Percentiles rank a stretch among this genome's conserved stretches.
phyloP scores from a whole-genome alignment of 805 yeast genomes.

The Dipodascopsis uninucleata region DNA sequence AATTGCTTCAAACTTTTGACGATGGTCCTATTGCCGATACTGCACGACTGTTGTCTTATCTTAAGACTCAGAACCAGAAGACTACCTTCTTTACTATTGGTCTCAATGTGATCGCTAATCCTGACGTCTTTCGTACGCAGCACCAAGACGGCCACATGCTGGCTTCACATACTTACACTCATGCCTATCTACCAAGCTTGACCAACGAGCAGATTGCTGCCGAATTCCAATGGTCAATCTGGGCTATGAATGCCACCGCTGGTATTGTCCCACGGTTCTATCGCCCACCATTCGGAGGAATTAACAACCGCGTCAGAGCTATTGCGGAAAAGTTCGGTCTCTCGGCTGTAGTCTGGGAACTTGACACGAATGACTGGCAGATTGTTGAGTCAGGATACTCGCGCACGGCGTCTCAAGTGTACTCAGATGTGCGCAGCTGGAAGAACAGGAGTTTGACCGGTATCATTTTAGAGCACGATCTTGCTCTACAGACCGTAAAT shows the following conservation, averaged over 20 bases:
- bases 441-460: slow-evolving; percentile 45
- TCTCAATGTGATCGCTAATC: slow-evolving; percentile 68
- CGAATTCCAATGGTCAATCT: slow-evolving; percentile 88
- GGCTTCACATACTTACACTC: slow-evolving; percentile 92
- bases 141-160: slow-evolving; percentile 65
- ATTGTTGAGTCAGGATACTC: slow-evolving; percentile 48
- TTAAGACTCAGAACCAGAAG: slow-evolving; percentile 43
- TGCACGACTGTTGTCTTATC: slow-evolving; percentile 48
- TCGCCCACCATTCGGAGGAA: slow-evolving; percentile 94
- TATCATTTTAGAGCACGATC: slow-evolving; percentile 84
- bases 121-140: slow-evolving; percentile 63
- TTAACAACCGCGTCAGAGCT: slow-evolving; percentile 78
- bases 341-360: slow-evolving; percentile 86
- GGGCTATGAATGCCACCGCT: slow-evolving; percentile 97
- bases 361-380: slow-evolving; percentile 89
- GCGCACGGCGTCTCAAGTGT: slow-evolving; percentile 52
- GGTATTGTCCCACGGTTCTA: slow-evolving; percentile 85
- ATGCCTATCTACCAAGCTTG: slow-evolving; percentile 72
- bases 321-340: slow-evolving; percentile 82
- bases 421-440: slow-evolving; percentile 56
- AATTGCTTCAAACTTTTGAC: slow-evolving; percentile 83
- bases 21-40: slow-evolving; percentile 89
- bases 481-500: slow-evolving; percentile 59
- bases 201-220: slow-evolving; percentile 79
- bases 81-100: slow-evolving; percentile 87